A percentile compares a stretch with the other conserved stretches of the same genome.
phyloP scores from a whole-genome alignment of 2,329 filamentous ascomycete genomes.

The Curvularia verruculosa region DNA sequence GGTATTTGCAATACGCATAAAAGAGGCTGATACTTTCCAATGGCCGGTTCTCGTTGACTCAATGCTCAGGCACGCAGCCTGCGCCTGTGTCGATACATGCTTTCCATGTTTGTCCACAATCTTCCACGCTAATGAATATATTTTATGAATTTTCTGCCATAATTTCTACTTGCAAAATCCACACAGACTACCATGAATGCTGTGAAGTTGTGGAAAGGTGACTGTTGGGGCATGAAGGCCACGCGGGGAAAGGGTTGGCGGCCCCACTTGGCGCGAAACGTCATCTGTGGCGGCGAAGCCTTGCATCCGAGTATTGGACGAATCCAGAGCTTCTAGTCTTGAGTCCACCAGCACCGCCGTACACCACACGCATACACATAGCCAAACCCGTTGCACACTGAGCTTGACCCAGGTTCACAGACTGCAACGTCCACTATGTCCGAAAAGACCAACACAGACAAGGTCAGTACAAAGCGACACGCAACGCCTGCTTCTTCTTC shows the following conservation, averaged over 20 bases:
- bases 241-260: background rate
- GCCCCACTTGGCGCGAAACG: conserved; percentile 22
- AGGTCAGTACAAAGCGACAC: conserved; percentile 10
- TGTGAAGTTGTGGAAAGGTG: background rate
- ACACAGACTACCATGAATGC: background rate
- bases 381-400: background rate
- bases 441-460: conserved; percentile 25
- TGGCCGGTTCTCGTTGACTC: background rate
- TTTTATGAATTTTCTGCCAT: background rate
- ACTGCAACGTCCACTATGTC: conserved; percentile 19
- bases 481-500: background rate
- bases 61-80: background rate
- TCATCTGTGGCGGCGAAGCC: conserved; percentile 21
- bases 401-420: background rate
- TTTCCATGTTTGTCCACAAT: background rate
- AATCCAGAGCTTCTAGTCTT: conserved; percentile 6
- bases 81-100: background rate
- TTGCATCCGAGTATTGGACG: conserved; percentile 15
- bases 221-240: background rate
- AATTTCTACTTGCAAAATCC: background rate
- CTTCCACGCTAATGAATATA: background rate
- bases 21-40: background rate
- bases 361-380: background rate
- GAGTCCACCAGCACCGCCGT: background rate
- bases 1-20: background rate